A percentile compares a stretch with the other conserved stretches of the same genome.
Conservation (phyloP, 164 flowering plant genomes). For the Sedum album region DNA sequence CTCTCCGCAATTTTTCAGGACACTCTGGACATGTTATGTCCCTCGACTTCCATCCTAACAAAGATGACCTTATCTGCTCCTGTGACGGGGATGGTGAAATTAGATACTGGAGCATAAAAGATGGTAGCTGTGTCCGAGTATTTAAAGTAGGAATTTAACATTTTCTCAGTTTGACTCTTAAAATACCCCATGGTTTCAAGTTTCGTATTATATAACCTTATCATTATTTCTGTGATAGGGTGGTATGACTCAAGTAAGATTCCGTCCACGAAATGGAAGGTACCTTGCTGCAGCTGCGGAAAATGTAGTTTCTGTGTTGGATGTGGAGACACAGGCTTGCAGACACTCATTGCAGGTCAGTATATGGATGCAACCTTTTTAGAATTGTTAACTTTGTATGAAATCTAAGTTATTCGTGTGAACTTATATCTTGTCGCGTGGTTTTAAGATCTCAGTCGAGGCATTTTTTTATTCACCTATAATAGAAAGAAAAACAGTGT, state of each 20-base stretch:
- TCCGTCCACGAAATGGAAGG: slow-evolving; percentile 58
- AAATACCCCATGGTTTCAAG: not conserved
- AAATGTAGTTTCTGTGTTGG: slow-evolving; percentile 52
- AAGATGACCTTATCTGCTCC: slow-evolving; percentile 64
- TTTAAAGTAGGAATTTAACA: slow-evolving; percentile 38
- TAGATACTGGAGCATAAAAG: slow-evolving; percentile 57
- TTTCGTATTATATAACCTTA: not conserved
- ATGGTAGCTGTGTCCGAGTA: slow-evolving; percentile 40
- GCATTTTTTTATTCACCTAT: too few relatives aligned
- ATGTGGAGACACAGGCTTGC: slow-evolving; percentile 49
- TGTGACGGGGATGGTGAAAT: slow-evolving; percentile 76
- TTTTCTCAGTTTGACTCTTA: not conserved
- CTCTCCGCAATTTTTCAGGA: slow-evolving; percentile 62
- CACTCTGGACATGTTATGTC: slow-evolving; percentile 67
- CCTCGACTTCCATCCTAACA: slow-evolving; percentile 67
- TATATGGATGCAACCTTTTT: not conserved
- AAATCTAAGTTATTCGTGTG: too few relatives aligned
- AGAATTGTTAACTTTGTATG: too few relatives aligned
- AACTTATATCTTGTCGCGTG: too few relatives aligned
- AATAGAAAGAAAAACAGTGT: too few relatives aligned
- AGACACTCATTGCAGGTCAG: slow-evolving; percentile 45
- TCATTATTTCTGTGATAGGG: slow-evolving; percentile 29
- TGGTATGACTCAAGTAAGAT: slow-evolving; percentile 56
- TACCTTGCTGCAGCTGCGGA: slow-evolving; percentile 66
- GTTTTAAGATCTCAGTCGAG: too few relatives aligned